Percentiles rank a stretch among this genome's conserved stretches.
Conservation (phyloP, 371 early-diverging fungal species). For the Rhizopus sp. region DNA sequence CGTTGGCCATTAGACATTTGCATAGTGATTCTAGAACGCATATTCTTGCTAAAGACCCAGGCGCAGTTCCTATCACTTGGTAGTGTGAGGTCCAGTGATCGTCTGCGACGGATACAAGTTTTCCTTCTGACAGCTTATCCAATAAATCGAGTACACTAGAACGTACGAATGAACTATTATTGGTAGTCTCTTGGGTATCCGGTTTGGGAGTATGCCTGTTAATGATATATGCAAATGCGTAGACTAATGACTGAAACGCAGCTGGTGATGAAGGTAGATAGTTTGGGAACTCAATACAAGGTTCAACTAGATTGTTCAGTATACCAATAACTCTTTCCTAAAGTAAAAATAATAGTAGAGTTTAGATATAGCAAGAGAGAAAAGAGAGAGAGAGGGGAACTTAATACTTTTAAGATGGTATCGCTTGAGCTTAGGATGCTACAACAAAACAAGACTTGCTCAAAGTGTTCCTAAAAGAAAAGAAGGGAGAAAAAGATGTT, state of each 20-base stretch:
- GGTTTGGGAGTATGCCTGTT: conserved; percentile 5
- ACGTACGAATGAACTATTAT: conserved; percentile 7
- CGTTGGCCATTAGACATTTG: conserved; percentile 28
- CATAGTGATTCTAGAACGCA: conserved; percentile 40
- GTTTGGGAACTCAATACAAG: conserved; percentile 24
- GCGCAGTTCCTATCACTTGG: conserved; percentile 5
- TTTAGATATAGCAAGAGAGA: not conserved
- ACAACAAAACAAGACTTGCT: conserved; percentile 44
- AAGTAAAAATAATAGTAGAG: not conserved
- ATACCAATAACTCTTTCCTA: conserved; percentile 38
- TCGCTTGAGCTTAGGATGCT: conserved; percentile 33
- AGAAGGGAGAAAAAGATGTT: conserved; percentile 3
- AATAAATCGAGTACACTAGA: conserved; percentile 28
- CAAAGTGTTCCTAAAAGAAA: conserved; percentile 45
- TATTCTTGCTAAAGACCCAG: conserved; percentile 21
- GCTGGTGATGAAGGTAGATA: conserved; percentile 43
- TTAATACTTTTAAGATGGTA: conserved; percentile 35
- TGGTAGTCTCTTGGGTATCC: not conserved
- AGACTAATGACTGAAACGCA: conserved; percentile 45
- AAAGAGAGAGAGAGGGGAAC: no score
- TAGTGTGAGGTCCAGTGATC: conserved; percentile 27
- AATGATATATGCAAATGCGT: conserved; percentile 43
- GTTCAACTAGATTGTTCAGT: conserved; percentile 29
- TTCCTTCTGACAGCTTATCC: conserved; percentile 33
- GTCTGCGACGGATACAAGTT: conserved; percentile 29